Conservation (phyloP, 148 eudicot genomes). For the Rhododendron mucronatum region DNA sequence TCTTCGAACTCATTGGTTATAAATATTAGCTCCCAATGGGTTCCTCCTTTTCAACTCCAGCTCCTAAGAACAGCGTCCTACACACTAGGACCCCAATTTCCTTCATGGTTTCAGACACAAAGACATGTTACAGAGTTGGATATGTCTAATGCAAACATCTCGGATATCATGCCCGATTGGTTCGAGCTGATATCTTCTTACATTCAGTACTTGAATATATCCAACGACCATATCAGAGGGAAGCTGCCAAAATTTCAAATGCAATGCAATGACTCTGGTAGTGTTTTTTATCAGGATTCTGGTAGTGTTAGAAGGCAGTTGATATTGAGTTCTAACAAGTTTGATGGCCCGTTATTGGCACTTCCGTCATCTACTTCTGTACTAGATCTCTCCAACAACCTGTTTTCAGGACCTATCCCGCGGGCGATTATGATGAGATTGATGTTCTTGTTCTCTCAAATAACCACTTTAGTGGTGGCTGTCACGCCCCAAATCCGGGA, state of each 20-base stretch:
- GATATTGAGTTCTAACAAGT: not conserved
- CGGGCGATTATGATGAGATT: not conserved
- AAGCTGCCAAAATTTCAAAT: not conserved
- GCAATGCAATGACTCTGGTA: not conserved
- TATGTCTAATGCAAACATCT: not conserved
- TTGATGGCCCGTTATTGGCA: not conserved
- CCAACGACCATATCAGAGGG: not conserved
- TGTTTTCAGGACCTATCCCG: slow-evolving; percentile 4
- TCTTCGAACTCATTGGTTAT: not conserved
- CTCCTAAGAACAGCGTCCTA: accelerated
- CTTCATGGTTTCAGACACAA: slow-evolving; percentile 12
- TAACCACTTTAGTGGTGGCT: slow-evolving; percentile 1
- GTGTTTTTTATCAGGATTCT: too few relatives aligned
- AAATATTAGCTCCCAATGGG: not conserved
- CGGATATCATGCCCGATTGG: slow-evolving; percentile 6
- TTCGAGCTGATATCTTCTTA: not conserved
- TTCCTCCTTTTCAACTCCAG: slow-evolving; percentile 4
- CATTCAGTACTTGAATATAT: not conserved
- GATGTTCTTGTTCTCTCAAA: not conserved
- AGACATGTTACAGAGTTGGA: not conserved
- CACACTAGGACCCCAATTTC: slow-evolving; percentile 9
- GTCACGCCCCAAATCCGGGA: too few relatives aligned
- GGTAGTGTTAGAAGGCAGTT: too few relatives aligned
- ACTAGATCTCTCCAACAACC: slow-evolving; percentile 8
- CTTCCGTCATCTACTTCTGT: not conserved